Conservation (phyloP, 2,329 filamentous ascomycete species). For the Laburnicola sp. region DNA sequence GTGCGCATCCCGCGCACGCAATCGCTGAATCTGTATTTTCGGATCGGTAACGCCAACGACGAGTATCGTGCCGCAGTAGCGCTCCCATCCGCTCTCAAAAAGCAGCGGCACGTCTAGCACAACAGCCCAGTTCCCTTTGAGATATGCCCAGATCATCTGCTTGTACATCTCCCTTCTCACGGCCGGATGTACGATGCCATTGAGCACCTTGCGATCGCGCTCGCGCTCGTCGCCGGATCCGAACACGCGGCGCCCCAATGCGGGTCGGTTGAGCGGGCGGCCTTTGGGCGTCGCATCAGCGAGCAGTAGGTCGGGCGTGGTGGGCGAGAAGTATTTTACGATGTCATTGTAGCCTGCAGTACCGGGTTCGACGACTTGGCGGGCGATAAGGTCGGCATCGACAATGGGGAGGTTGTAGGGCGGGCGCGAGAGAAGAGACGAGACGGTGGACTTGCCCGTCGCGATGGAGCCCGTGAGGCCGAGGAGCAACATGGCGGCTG, state of each 20-base stretch:
- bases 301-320: constrained; percentile 82
- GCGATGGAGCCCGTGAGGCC: constrained; percentile 96
- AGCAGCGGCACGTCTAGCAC: constrained; percentile 90
- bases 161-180: constrained; percentile 82
- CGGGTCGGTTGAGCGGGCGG: constrained; percentile 79
- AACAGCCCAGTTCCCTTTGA: constrained; percentile 80
- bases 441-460: constrained; percentile 97
- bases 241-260: constrained; percentile 83
- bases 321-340: constrained; percentile 75
- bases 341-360: constrained; percentile 82
- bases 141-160: constrained; percentile 70
- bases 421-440: constrained; percentile 73
- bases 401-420: constrained; percentile 89
- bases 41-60: constrained; percentile 85
- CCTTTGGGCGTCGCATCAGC: constrained; percentile 62
- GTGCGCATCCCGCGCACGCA: constrained; percentile 75
- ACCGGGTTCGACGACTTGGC: constrained; percentile 91
- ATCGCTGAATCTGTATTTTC: constrained; percentile 76
- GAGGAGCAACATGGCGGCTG: constrained; percentile 77
- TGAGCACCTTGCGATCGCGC: constrained; percentile 75
- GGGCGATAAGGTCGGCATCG: constrained; percentile 90
- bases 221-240: constrained; percentile 71
- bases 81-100: constrained; percentile 85
- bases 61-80: constrained; percentile 79
- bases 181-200: constrained; percentile 89